Evolutionary conservation across 495 filamentous ascomycete species (phyloP).

Genomic region (Rostrohypoxylon terebratum): DNA sequence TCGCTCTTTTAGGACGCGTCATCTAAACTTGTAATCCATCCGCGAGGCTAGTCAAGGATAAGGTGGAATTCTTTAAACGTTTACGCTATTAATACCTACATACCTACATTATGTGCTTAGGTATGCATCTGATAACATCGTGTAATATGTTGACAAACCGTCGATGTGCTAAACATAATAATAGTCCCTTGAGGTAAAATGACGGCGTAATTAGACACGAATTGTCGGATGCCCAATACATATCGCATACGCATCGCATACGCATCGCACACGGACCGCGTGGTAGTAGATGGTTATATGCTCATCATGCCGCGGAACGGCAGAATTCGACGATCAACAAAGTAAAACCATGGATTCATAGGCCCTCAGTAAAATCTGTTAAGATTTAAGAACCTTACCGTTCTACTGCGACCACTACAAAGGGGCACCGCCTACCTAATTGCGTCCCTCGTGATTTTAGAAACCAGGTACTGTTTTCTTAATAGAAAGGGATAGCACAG

Average conservation of each 20-base stretch:
- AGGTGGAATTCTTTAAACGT: neutral
- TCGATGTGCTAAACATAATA: neutral
- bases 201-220: conserved; percentile 24
- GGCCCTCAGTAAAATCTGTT: no score
- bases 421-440: no score
- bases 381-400: neutral
- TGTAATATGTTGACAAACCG: neutral
- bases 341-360: conserved; percentile 18
- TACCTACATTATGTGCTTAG: no score
- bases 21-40: conserved; percentile 18
- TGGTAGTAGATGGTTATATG: no score
- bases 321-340: conserved; percentile 39
- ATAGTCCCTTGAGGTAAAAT: conserved; percentile 22
- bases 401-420: no score
- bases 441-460: no score
- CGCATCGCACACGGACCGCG: no score
- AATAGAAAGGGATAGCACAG: no score
- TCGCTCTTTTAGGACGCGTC: conserved; percentile 29
- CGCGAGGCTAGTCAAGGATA: neutral
- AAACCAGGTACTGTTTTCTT: no score
- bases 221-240: neutral
- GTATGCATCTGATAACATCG: neutral
- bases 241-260: neutral
- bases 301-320: no score
- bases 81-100: no score